Conservation (phyloP, 148 eudicot species). For the Persicaria tinctoria region DNA sequence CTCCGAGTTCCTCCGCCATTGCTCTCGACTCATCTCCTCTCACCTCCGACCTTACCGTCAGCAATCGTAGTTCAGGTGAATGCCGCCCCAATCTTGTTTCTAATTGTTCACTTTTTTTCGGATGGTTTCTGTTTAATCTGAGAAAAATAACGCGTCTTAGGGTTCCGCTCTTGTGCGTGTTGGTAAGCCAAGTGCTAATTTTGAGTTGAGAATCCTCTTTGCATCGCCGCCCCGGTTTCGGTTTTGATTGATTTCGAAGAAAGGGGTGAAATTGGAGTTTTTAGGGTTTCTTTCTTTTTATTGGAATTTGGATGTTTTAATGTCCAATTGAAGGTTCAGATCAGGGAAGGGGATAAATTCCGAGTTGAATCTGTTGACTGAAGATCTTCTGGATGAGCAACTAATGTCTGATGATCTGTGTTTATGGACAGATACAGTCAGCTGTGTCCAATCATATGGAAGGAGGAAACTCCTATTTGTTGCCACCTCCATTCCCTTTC, state of each 20-base stretch:
- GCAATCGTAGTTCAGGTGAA: not conserved
- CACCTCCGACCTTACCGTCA: not conserved
- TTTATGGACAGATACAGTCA: constrained; percentile 19
- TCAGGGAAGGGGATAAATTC: not conserved
- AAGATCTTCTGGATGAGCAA: not conserved
- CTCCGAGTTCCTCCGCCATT: not conserved
- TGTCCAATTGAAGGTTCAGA: not conserved
- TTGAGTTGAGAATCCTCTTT: not conserved
- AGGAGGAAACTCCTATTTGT: constrained; percentile 44
- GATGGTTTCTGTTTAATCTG: not conserved
- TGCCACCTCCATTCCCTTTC: constrained; percentile 29
- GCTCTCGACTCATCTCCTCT: not conserved
- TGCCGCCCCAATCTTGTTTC: not conserved
- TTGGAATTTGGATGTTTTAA: not conserved
- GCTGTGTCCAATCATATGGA: constrained; percentile 19
- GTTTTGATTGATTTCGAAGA: not conserved
- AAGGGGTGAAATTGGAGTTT: not conserved
- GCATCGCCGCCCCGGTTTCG: not conserved
- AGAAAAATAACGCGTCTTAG: not conserved
- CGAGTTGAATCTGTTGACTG: not conserved
- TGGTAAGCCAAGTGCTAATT: not conserved
- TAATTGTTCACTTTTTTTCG: not conserved
- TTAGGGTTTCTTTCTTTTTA: not conserved
- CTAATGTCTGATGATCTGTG: too few species aligned
- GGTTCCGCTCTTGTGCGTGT: not conserved